Evolutionary conservation across 768 basidiomycete genomes (phyloP).

Genomic region (Boletus pseudo-olivaceus): DNA sequence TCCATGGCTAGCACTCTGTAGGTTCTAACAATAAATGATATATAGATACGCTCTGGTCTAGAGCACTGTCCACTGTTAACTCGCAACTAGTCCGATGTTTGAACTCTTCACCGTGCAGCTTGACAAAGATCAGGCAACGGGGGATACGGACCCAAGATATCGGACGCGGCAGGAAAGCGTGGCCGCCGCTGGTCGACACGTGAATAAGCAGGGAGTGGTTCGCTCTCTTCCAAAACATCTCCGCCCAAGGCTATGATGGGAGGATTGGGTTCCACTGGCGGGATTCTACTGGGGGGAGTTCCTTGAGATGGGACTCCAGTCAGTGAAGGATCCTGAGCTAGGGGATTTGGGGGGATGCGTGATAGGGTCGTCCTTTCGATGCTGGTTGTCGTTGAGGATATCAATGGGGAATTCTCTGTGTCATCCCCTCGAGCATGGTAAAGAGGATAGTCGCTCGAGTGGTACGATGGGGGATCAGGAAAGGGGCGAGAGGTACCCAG

Average conservation of each 20-base stretch:
- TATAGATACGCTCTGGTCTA: slow-evolving; percentile 1
- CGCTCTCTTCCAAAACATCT: slow-evolving; percentile 6
- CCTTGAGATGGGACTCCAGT: slow-evolving; percentile 17
- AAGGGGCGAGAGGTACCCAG: slow-evolving; percentile 1
- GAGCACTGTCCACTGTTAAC: too few species aligned
- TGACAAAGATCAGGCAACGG: slow-evolving; percentile 11
- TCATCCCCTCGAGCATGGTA: not conserved
- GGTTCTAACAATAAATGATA: slow-evolving; percentile 1
- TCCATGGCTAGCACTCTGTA: not conserved
- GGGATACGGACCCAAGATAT: slow-evolving; percentile 29
- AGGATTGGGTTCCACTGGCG: not conserved
- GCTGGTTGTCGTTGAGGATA: not conserved
- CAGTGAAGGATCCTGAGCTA: slow-evolving; percentile 10
- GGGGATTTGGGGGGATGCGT: not conserved
- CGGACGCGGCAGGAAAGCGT: slow-evolving; percentile 16
- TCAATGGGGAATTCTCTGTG: not conserved
- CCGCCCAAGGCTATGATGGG: not conserved
- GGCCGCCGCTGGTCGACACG: slow-evolving; percentile 24
- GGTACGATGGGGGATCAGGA: slow-evolving; percentile 23
- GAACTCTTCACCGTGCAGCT: not conserved
- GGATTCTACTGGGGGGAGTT: not conserved
- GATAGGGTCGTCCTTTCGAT: not conserved
- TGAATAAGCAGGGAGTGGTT: slow-evolving; percentile 25
- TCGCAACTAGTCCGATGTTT: not conserved
- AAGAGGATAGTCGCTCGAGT: not conserved